phyloP scores from a whole-genome alignment of 495 filamentous ascomycete genomes.

The Aspergillus leporis region DNA sequence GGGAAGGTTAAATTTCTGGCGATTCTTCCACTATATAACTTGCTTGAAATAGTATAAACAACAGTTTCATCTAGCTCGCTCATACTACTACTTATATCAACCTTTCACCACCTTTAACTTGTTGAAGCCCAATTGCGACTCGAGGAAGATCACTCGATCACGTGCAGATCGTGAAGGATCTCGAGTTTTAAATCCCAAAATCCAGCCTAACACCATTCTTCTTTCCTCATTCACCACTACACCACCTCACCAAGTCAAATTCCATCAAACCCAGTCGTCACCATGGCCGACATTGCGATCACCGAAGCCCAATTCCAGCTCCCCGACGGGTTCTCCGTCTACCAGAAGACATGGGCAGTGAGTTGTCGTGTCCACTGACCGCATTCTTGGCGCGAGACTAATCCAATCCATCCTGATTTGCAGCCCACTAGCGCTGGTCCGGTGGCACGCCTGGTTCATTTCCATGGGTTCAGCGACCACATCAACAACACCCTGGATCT shows the following conservation, averaged over 20 bases:
- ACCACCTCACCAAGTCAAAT: no score
- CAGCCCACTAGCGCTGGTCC: constrained; percentile 53
- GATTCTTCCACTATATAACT: no score
- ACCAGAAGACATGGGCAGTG: constrained; percentile 87
- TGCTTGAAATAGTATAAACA: no score
- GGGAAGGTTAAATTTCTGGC: no score
- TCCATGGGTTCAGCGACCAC: constrained; percentile 92
- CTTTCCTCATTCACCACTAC: no score
- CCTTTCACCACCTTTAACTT: no score
- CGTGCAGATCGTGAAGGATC: not conserved
- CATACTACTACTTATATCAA: no score
- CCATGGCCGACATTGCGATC: constrained; percentile 19
- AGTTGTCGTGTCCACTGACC: constrained; percentile 21
- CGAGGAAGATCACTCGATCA: not conserved
- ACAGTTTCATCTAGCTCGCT: no score
- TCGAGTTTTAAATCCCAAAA: not conserved
- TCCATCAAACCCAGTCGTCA: not conserved
- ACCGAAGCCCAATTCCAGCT: constrained; percentile 38
- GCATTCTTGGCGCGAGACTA: constrained; percentile 9
- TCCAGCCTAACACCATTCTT: not conserved
- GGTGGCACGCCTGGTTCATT: constrained; percentile 68
- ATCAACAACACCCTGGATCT: constrained; percentile 70
- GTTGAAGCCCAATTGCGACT: no score
- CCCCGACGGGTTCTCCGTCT: constrained; percentile 60
- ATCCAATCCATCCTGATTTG: constrained; percentile 7